Base-by-base conservation (phyloP, 2,329 filamentous ascomycete genomes). In the Aureobasidium sp. region DNA sequence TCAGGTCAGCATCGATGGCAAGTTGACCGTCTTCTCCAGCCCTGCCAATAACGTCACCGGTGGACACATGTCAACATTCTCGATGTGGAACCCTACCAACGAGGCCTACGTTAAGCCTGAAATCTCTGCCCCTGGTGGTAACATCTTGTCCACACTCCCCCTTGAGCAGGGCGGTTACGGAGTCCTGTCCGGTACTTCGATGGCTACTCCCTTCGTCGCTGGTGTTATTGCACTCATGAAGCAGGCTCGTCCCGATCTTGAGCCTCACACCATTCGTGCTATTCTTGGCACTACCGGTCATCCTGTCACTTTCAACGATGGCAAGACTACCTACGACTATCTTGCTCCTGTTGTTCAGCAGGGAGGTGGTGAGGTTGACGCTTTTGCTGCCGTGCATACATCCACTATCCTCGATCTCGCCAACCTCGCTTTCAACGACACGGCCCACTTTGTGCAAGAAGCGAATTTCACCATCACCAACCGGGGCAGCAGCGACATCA, bases 391-490 rank as follows among this genome's bases (percentile, higher is more conserved):
- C 3, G 81, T 84, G 6, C 78, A 81, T 66, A 75, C 80, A 17
- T 82, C 77, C 2, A 79, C 80, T 2, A 68, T 82, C 14, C 73
- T 87, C 22, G 80, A 78, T 66, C 78, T 77, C 11, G 81, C 81
- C n/a, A 82, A 79, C 69, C 72, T 88, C 15, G 79, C 82, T 3
- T 86, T 87, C 73, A 87, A 87, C 69, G 85, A 88, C 70, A 85
- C 83, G 0, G 81, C 82, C 65, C 70, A 86, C 74, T 80, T 85
- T 64, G 70, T 70, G 49, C 70, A 75, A 12, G 74, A 73, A 2
- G 73, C 79, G 47, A 78, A 79, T 65, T 84, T 87, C 68, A 79
- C 75, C 42, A 76, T 88, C 65, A 77, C 72, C 67, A 88, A 87
- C 74, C 75, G 75, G 5, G 81, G 80, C 49, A 71, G 71, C 17